Evolutionary conservation across 2,329 filamentous ascomycete genomes (phyloP), one percentile per base, ranked within the genome.

Genomic region (Colletotrichum coccodes): DNA sequence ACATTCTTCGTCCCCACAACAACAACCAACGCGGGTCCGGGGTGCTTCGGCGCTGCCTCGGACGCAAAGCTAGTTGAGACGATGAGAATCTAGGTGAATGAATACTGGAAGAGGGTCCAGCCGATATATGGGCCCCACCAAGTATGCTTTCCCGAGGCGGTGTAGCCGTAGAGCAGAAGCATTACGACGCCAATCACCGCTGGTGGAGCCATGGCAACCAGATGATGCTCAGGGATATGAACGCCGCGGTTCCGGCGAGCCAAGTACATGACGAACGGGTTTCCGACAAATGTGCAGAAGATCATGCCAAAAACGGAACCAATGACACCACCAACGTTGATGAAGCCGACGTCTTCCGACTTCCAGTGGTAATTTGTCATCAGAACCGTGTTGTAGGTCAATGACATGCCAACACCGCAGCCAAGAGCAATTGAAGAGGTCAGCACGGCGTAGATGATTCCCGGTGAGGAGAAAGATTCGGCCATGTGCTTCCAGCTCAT

Each of bases 301-400:
- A 76, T n/a, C 62, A 71, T 74, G 6, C 76, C 76, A 18, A 77
- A 65, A 1, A 83, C 76, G 3, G 79, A 80, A 3, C 83, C 82
- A 6, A 83, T 70, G 23, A 86, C 84, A n/a, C 81, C 81, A 1
- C 84, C 80, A 1, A 79, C 75, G 70, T 86, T 87, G 75, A 86
- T 81, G 7, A 87, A 74, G 0, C 83, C 81, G 14, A 87, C 77
- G 32, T 71, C 63, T 46, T 72, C 67, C 46, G 60, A 70, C 70
- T 73, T 46, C 79, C 80, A 81, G 64, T 74, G 70, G 59, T 80
- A 82, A 36, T 70, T 72, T 21, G 72, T 71, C 54, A 60, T 46
- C 7, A 82, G 73, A 3, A 83, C 76, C 1, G 76, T 73, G 60
- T 78, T 75, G 66, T 83, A 82, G 1, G 77, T 79, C 11, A 82